Evolutionary conservation across 2,329 filamentous ascomycete genomes (phyloP).

Genomic region (Juglanconis juglandina): DNA sequence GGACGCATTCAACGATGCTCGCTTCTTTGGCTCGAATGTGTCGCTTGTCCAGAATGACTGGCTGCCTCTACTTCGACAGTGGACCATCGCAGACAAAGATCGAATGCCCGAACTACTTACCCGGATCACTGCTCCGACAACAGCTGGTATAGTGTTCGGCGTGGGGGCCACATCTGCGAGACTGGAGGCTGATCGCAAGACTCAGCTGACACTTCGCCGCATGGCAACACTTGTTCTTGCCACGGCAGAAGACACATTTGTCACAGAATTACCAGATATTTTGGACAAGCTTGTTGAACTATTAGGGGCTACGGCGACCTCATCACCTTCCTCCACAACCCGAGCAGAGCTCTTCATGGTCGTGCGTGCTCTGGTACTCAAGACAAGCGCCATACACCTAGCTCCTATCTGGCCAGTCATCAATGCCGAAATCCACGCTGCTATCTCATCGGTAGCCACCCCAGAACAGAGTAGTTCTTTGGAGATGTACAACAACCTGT

Average conservation of each 20-base stretch:
- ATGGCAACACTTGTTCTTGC: slow-evolving; percentile 78
- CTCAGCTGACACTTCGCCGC: slow-evolving; percentile 83
- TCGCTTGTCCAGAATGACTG: slow-evolving; percentile 68
- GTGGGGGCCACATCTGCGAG: slow-evolving; percentile 91
- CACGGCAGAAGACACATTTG: slow-evolving; percentile 73
- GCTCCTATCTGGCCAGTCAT: slow-evolving; percentile 86
- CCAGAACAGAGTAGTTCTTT: slow-evolving; percentile 59
- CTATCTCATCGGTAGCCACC: slow-evolving; percentile 70
- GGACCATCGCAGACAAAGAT: slow-evolving; percentile 83
- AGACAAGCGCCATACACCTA: slow-evolving; percentile 74
- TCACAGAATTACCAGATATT: slow-evolving; percentile 68
- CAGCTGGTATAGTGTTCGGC: slow-evolving; percentile 96
- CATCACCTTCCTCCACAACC: slow-evolving; percentile 86
- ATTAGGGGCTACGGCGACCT: slow-evolving; percentile 75
- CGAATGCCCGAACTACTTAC: slow-evolving; percentile 76
- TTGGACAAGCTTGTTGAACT: slow-evolving; percentile 85
- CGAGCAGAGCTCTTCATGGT: slow-evolving; percentile 88
- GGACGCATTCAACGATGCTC: slow-evolving; percentile 86
- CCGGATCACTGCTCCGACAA: slow-evolving; percentile 78
- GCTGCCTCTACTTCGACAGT: slow-evolving; percentile 81
- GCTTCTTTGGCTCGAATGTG: slow-evolving; percentile 73
- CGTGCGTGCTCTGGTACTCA: slow-evolving; percentile 75
- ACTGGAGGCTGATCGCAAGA: slow-evolving; percentile 90
- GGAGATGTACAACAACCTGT: slow-evolving; percentile 72
- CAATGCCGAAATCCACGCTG: slow-evolving; percentile 78